These are phyloP conservation scores for Phytophthora cryptogea DNA, from an alignment of 352 stramenopile genomes.

Conservation along the genomic window DNA sequence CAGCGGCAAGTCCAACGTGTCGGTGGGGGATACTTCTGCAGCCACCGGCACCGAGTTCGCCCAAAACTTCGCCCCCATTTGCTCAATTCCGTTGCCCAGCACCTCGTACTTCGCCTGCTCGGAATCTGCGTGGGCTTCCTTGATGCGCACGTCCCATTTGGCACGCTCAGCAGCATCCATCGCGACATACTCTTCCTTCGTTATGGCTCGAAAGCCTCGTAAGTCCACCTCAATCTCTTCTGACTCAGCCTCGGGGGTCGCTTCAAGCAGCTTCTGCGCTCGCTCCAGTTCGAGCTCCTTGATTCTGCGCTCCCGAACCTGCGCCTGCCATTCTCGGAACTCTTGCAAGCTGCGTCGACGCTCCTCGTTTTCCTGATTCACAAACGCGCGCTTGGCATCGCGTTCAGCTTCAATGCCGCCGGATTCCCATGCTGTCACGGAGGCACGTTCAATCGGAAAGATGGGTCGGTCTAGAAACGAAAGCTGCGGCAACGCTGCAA, in stretches of 20 bases:
- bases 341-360: constrained; percentile 65
- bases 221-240: constrained; percentile 39
- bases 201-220: constrained; percentile 64
- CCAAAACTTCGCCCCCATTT: constrained; percentile 59
- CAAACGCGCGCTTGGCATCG: constrained; percentile 70
- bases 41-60: constrained; percentile 16
- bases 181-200: constrained; percentile 62
- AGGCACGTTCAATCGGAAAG: constrained; percentile 90
- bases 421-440: constrained; percentile 83
- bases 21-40: background rate
- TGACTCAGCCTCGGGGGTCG: constrained; percentile 16
- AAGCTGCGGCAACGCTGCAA: constrained; percentile 83
- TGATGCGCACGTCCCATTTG: constrained; percentile 67
- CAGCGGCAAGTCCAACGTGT: background rate
- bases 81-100: constrained; percentile 46
- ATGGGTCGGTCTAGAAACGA: constrained; percentile 95
- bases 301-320: constrained; percentile 66
- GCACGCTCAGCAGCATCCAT: constrained; percentile 44
- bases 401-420: constrained; percentile 91
- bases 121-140: constrained; percentile 51
- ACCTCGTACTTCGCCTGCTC: constrained; percentile 42
- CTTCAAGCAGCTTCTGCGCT: constrained; percentile 38
- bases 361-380: constrained; percentile 80
- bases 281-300: constrained; percentile 60
- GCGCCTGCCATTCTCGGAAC: constrained; percentile 80